Evolutionary conservation across 2,329 filamentous ascomycete species (phyloP).

Genomic region (Penicillium sp.): DNA sequence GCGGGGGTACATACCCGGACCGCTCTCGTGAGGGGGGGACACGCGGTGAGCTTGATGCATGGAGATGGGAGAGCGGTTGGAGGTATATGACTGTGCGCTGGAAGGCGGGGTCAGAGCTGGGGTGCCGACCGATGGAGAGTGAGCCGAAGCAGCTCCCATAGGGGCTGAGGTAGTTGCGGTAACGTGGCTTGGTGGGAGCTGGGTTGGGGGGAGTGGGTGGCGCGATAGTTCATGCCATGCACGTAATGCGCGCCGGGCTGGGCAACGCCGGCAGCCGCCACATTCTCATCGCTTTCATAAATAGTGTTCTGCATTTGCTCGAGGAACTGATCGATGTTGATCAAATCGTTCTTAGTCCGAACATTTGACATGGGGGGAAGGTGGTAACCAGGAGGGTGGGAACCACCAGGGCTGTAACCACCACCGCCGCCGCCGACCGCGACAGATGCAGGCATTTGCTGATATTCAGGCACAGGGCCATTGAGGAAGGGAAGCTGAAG

Average conservation of each 20-base stretch:
- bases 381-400: conserved; percentile 75
- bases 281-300: conserved; percentile 85
- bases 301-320: conserved; percentile 96
- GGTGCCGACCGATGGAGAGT: conserved; percentile 53
- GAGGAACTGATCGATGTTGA: conserved; percentile 91
- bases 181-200: conserved; percentile 44
- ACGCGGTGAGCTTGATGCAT: conserved; percentile 52
- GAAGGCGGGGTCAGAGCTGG: conserved; percentile 63
- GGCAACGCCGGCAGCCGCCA: conserved; percentile 73
- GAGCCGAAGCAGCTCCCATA: conserved; percentile 42
- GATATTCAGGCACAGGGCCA: conserved; percentile 53
- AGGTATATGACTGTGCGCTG: conserved; percentile 62
- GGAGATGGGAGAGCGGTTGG: conserved; percentile 60
- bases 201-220: conserved; percentile 56
- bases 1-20: conserved; percentile 60
- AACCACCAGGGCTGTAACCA: conserved; percentile 55
- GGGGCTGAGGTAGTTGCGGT: conserved; percentile 36
- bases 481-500: conserved; percentile 62
- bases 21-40: conserved; percentile 49
- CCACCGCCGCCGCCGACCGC: conserved; percentile 53
- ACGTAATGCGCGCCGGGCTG: conserved; percentile 69
- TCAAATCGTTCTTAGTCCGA: conserved; percentile 87
- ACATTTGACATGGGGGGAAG: conserved; percentile 83
- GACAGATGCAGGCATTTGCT: conserved; percentile 53
- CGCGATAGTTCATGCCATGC: conserved; percentile 53